A percentile compares a stretch with the other conserved stretches of the same genome.
These are phyloP conservation scores for Vigna radiata DNA, from an alignment of 306 rosid genomes.

Conservation along the genomic window DNA sequence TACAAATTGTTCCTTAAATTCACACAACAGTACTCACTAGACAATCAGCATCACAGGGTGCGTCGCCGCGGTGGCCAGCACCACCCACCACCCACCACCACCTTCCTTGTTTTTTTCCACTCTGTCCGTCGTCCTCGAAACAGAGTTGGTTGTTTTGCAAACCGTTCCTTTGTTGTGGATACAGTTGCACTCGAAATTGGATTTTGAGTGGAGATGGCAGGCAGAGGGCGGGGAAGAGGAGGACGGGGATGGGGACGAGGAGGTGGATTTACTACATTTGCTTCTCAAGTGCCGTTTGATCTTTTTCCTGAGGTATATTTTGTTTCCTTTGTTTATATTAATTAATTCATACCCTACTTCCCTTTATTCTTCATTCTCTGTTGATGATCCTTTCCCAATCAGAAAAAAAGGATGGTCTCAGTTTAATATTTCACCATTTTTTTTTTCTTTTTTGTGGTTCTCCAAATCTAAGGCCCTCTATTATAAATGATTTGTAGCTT, in stretches of 20 bases:
- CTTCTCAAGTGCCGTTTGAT: conserved; percentile 29
- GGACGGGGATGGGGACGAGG: conserved; percentile 38
- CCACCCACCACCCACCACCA: too few relatives aligned
- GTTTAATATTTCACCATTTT: neutral
- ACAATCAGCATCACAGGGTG: too few relatives aligned
- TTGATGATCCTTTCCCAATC: neutral
- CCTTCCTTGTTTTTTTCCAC: too few relatives aligned
- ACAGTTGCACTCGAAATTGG: conserved; percentile 1
- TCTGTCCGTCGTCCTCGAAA: too few relatives aligned
- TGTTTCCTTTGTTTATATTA: neutral
- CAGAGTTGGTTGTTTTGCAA: neutral
- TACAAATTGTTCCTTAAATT: too few relatives aligned
- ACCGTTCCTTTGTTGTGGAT: neutral
- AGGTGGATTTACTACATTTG: neutral
- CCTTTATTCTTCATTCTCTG: neutral
- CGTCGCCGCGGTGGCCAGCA: neutral
- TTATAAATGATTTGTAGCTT: neutral
- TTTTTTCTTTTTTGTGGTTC: neutral
- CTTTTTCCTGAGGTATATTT: conserved; percentile 50
- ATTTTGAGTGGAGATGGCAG: conserved; percentile 39
- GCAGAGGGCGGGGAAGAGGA: conserved; percentile 49
- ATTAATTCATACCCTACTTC: neutral
- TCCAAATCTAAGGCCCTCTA: neutral
- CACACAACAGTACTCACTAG: too few relatives aligned
- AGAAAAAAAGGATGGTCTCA: neutral